Evolutionary conservation across 495 filamentous ascomycete species (phyloP).

Genomic region (Daldinia decipiens): DNA sequence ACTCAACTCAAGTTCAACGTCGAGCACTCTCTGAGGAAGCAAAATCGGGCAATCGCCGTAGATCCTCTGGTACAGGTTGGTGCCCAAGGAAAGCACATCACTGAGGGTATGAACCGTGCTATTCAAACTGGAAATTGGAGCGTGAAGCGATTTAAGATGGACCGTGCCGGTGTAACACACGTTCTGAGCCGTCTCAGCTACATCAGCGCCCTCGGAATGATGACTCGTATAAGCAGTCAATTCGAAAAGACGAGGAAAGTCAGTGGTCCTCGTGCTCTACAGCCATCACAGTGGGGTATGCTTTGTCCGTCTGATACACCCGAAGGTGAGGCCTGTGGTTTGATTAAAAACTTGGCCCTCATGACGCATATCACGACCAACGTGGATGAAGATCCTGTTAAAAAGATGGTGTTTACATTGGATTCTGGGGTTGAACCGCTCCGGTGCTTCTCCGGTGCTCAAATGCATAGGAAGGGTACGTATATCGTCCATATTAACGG

Average conservation of each 20-base stretch:
- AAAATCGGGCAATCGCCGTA: constrained; percentile 83
- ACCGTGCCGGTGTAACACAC: constrained; percentile 95
- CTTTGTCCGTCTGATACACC: constrained; percentile 96
- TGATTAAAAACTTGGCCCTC: constrained; percentile 97
- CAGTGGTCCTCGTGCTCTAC: constrained; percentile 90
- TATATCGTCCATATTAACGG: constrained; percentile 96
- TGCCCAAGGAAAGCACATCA: constrained; percentile 82
- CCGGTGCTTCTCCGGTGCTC: constrained; percentile 73
- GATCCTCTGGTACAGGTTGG: constrained; percentile 82
- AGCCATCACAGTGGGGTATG: constrained; percentile 98
- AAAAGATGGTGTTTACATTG: constrained; percentile 82
- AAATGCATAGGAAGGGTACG: constrained; percentile 82
- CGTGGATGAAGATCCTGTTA: constrained; percentile 88
- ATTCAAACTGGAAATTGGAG: constrained; percentile 98
- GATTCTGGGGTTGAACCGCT: constrained; percentile 67
- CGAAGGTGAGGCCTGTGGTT: constrained; percentile 96
- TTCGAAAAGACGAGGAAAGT: constrained; percentile 99
- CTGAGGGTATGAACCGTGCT: constrained; percentile 87
- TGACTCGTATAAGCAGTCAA: constrained; percentile 98
- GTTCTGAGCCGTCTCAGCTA: constrained; percentile 95
- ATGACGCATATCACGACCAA: constrained; percentile 99
- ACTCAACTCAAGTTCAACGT: constrained; percentile 87
- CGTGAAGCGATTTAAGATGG: constrained; percentile 97
- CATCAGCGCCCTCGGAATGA: constrained; percentile 98
- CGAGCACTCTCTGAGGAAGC: constrained; percentile 92